Evolutionary conservation across 306 rosid genomes (phyloP).

Genomic region (Quercus gilva): DNA sequence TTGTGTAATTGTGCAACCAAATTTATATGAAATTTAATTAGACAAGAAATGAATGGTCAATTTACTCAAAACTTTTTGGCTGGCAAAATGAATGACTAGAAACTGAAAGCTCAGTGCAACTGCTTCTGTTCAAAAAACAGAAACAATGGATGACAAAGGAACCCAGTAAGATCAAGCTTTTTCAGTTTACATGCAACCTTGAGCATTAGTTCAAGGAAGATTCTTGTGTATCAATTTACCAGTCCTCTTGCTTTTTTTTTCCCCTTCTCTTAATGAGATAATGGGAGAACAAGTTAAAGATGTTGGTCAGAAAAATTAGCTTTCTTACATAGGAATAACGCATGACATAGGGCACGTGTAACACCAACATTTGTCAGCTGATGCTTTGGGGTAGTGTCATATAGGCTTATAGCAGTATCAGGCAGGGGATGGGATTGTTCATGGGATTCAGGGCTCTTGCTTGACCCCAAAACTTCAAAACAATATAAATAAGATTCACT

Average conservation of each 20-base stretch:
- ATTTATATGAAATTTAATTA: background rate
- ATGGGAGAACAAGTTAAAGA: background rate
- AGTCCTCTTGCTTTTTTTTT: background rate
- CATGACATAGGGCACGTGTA: background rate
- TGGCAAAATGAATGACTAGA: background rate
- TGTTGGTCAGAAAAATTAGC: background rate
- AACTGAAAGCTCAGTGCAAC: background rate
- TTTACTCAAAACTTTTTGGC: background rate
- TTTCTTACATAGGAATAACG: background rate
- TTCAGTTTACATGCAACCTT: background rate
- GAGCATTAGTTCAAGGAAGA: background rate
- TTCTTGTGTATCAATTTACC: background rate
- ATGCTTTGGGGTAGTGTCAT: background rate
- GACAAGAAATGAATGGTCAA: background rate
- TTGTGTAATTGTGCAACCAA: background rate
- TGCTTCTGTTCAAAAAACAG: background rate
- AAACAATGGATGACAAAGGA: background rate
- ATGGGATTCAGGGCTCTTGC: background rate
- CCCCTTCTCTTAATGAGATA: too few species aligned
- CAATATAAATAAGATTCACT: background rate
- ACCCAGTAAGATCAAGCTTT: background rate
- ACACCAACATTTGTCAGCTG: background rate
- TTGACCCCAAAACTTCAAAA: background rate
- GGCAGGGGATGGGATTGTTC: background rate
- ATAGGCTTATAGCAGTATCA: background rate